These are phyloP conservation scores for Lactifluus echinatus DNA, from an alignment of 768 basidiomycete species.

Conservation along the genomic window DNA sequence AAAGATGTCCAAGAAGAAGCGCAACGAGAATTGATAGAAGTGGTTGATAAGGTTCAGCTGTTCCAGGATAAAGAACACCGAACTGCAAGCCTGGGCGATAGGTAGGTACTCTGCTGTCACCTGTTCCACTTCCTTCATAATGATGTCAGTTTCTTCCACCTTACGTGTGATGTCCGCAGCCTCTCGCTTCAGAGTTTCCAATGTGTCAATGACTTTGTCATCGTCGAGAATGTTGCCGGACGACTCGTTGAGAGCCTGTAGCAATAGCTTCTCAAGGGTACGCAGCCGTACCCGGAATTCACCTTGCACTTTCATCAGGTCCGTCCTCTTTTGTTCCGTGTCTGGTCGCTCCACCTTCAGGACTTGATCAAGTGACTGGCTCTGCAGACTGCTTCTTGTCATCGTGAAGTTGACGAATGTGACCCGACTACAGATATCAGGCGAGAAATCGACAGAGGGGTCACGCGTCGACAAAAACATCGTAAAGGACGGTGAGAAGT, in stretches of 20 bases:
- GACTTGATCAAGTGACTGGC: constrained; percentile 95
- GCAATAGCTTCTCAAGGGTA: constrained; percentile 83
- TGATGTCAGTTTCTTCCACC: constrained; percentile 90
- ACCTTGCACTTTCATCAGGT: constrained; percentile 96
- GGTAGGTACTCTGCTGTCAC: constrained; percentile 94
- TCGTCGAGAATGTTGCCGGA: constrained; percentile 96
- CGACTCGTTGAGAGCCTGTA: constrained; percentile 95
- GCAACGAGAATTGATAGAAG: constrained; percentile 97
- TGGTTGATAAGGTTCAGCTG: constrained; percentile 91
- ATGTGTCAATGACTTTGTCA: constrained; percentile 94
- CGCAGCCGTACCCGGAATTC: constrained; percentile 91
- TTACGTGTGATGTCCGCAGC: constrained; percentile 94
- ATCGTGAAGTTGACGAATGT: constrained; percentile 97
- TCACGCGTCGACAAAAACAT: constrained; percentile 98
- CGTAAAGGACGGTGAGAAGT: constrained; percentile 99
- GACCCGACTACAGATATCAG: constrained; percentile 96
- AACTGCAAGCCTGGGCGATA: constrained; percentile 90
- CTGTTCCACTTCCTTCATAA: constrained; percentile 94
- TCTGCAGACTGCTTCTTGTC: constrained; percentile 97
- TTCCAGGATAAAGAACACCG: constrained; percentile 94
- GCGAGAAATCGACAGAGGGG: constrained; percentile 95
- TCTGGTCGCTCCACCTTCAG: constrained; percentile 96
- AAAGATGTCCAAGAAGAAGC: constrained; percentile 98
- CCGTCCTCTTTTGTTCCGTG: constrained; percentile 89
- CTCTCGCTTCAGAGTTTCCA: constrained; percentile 93